These are phyloP conservation scores for Candida sakaeoensis DNA, from an alignment of 805 yeast genomes.

Conservation along the genomic window DNA sequence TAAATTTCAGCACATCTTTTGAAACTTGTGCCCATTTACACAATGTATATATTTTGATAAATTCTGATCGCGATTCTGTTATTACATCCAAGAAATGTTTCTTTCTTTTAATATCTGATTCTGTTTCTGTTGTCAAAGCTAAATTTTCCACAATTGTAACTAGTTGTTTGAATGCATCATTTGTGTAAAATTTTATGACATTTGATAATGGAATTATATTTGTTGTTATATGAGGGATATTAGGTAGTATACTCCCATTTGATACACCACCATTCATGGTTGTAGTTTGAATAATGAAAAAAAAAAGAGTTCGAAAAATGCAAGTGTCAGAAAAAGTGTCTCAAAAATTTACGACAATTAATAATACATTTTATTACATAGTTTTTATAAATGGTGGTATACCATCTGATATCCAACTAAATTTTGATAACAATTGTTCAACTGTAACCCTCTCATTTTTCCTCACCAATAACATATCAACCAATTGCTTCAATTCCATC, in stretches of 20 bases:
- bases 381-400: slow-evolving; percentile 13
- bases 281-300: not conserved
- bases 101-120: slow-evolving; percentile 62
- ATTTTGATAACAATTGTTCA: slow-evolving; percentile 16
- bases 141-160: slow-evolving; percentile 58
- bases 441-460: slow-evolving; percentile 31
- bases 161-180: slow-evolving; percentile 61
- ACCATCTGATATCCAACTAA: slow-evolving; percentile 22
- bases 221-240: slow-evolving; percentile 67
- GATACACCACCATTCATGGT: slow-evolving; percentile 3
- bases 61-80: slow-evolving; percentile 75
- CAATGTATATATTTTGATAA: slow-evolving; percentile 77
- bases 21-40: slow-evolving; percentile 84
- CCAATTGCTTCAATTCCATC: slow-evolving; percentile 23
- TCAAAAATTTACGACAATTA: no score
- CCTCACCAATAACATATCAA: slow-evolving; percentile 33
- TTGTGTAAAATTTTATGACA: slow-evolving; percentile 57
- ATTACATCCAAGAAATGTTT: slow-evolving; percentile 63
- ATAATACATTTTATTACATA: not conserved
- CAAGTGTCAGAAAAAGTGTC: not conserved
- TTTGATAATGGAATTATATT: slow-evolving; percentile 64
- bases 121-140: slow-evolving; percentile 40
- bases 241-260: slow-evolving; percentile 13
- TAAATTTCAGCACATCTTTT: slow-evolving; percentile 65
- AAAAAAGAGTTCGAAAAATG: not conserved